phyloP scores from a whole-genome alignment of 257 asterid species.

The Coffea canephora region DNA sequence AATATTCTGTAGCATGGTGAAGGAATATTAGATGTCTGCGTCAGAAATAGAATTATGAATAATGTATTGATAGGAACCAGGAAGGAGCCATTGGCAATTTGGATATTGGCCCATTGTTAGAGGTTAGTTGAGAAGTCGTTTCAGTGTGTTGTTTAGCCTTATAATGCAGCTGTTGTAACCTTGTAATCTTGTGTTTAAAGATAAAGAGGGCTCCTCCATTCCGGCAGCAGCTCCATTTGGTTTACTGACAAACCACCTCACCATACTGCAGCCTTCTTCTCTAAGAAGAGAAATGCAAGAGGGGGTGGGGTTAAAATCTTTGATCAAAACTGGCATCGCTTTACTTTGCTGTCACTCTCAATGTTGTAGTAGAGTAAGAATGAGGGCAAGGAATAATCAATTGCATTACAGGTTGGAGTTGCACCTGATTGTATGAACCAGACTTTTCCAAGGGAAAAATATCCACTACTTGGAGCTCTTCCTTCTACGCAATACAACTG shows the following conservation, averaged over 20 bases:
- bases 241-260: conserved; percentile 14
- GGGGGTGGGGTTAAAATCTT: background rate
- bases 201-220: conserved; percentile 27
- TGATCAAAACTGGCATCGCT: conserved; percentile 24
- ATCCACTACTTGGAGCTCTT: too few relatives aligned
- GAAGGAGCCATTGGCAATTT: background rate
- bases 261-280: conserved; percentile 5
- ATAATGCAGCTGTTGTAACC: background rate
- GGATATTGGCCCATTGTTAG: background rate
- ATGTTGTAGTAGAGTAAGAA: conserved; percentile 19
- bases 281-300: conserved; percentile 3
- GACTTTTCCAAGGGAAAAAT: background rate
- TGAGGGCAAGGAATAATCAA: conserved; percentile 27
- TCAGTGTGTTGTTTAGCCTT: conserved; percentile 11
- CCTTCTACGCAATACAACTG: too few relatives aligned
- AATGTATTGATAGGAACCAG: background rate
- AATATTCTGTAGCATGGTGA: background rate
- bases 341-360: conserved; percentile 62
- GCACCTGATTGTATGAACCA: background rate
- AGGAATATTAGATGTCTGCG: background rate
- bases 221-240: background rate
- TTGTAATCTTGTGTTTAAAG: conserved; percentile 36
- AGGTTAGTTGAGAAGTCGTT: conserved; percentile 43
- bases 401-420: background rate
- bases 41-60: background rate